Conservation (phyloP, 2,329 filamentous ascomycete species). For the Parafenestella ontariensis region DNA sequence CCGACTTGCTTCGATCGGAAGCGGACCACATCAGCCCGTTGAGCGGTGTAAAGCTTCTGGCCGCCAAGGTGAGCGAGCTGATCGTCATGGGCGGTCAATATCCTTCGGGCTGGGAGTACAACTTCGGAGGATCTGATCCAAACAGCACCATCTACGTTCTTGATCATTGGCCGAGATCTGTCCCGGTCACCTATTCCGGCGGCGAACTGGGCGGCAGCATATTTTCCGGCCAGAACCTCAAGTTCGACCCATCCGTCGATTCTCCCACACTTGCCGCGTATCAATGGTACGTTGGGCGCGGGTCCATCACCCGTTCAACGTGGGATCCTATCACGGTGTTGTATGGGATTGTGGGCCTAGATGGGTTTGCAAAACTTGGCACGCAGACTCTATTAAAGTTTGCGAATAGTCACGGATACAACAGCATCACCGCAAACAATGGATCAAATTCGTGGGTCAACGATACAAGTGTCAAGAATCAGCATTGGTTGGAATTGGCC, state of each 20-base stretch:
- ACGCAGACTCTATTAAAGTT: slow-evolving; percentile 15
- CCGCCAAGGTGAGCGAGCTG: slow-evolving; percentile 56
- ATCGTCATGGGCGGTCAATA: slow-evolving; percentile 63
- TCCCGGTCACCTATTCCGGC: slow-evolving; percentile 52
- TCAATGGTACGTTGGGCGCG: slow-evolving; percentile 32
- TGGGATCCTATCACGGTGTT: slow-evolving; percentile 36
- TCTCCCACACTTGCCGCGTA: slow-evolving; percentile 30
- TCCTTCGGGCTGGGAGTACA: slow-evolving; percentile 57
- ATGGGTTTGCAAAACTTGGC: slow-evolving; percentile 34
- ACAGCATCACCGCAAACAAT: slow-evolving; percentile 47
- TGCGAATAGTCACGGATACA: slow-evolving; percentile 51
- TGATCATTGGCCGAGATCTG: slow-evolving; percentile 52
- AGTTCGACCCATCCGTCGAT: slow-evolving; percentile 20
- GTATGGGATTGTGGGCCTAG: slow-evolving; percentile 32
- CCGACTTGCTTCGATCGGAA: slow-evolving; percentile 55
- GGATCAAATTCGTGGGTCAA: slow-evolving; percentile 56
- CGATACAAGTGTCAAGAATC: slow-evolving; percentile 46
- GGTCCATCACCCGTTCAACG: slow-evolving; percentile 20
- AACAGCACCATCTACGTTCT: slow-evolving; percentile 53
- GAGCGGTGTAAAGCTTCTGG: slow-evolving; percentile 52
- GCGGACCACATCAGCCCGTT: slow-evolving; percentile 52
- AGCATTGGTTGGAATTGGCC: slow-evolving; percentile 38
- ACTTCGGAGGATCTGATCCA: slow-evolving; percentile 56
- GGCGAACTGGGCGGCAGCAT: slow-evolving; percentile 55
- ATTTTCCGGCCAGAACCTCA: slow-evolving; percentile 49